Evolutionary conservation across 192 early-diverging fungal genomes (phyloP).

Genomic region (Pilobolus umbonatus): DNA sequence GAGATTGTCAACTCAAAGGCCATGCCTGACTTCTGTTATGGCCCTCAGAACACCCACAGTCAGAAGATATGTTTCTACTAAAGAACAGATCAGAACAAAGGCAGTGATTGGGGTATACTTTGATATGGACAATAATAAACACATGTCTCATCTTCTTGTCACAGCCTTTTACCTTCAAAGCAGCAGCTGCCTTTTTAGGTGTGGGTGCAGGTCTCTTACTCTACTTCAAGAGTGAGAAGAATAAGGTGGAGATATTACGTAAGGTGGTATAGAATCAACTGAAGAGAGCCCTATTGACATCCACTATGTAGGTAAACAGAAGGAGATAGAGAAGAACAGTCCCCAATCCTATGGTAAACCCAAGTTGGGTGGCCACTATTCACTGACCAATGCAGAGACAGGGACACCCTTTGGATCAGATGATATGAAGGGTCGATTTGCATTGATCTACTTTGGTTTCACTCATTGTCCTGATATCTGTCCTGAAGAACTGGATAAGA

Average conservation of each 20-base stretch:
- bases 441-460: slow-evolving; percentile 97
- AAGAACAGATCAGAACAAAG: neutral
- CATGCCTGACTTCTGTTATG: neutral
- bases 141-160: neutral
- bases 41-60: neutral
- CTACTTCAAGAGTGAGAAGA: slow-evolving; percentile 64
- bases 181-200: slow-evolving; percentile 47
- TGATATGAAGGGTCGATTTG: slow-evolving; percentile 79
- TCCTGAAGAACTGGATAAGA: slow-evolving; percentile 97
- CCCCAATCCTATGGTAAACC: slow-evolving; percentile 71
- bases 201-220: slow-evolving; percentile 56
- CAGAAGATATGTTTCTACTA: neutral
- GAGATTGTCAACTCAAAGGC: neutral
- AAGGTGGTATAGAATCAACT: neutral
- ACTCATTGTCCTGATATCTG: slow-evolving; percentile 99
- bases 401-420: slow-evolving; percentile 68
- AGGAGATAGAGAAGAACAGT: slow-evolving; percentile 30
- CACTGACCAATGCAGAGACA: slow-evolving; percentile 69
- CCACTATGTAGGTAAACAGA: slow-evolving; percentile 13
- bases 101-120: neutral
- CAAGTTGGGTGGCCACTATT: slow-evolving; percentile 86
- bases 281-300: neutral
- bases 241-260: slow-evolving; percentile 45
- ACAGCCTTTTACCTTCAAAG: slow-evolving; percentile 44
- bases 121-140: neutral